A percentile compares a stretch with the other conserved stretches of the same genome.
Conservation (phyloP, 2,329 filamentous ascomycete genomes). For the Clathrospora elynae region DNA sequence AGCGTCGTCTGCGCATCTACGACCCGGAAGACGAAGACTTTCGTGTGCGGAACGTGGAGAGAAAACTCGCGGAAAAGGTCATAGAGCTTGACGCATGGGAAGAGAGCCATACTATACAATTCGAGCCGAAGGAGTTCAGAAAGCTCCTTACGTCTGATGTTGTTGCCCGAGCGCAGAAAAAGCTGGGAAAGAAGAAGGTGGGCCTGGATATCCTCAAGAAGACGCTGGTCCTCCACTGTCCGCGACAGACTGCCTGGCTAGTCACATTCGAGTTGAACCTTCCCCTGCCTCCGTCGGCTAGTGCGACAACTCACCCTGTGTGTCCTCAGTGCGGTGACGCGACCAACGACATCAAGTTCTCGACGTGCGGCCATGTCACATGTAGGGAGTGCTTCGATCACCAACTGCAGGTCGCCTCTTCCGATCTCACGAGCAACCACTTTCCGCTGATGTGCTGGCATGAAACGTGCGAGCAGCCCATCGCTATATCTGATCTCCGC, state of each 20-base stretch:
- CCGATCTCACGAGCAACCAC: conserved; percentile 6
- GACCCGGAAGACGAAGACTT: conserved; percentile 3
- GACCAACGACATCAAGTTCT: conserved; percentile 8
- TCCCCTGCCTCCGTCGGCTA: not conserved
- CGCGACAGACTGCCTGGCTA: conserved; percentile 1
- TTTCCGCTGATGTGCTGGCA: conserved; percentile 15
- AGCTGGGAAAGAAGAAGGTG: conserved; percentile 4
- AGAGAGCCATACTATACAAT: conserved; percentile 3
- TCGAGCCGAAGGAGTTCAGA: not conserved
- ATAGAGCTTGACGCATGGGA: not conserved
- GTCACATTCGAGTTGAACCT: conserved; percentile 4
- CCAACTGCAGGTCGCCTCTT: conserved; percentile 16
- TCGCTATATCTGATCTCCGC: conserved; percentile 11
- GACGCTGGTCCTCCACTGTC: conserved; percentile 7
- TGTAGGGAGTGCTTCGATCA: conserved; percentile 23
- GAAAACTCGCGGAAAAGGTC: conserved; percentile 3
- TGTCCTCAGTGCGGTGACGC: conserved; percentile 6
- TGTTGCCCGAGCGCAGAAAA: not conserved
- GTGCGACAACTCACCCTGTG: not conserved
- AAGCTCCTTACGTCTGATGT: conserved; percentile 3
- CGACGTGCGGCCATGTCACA: conserved; percentile 17
- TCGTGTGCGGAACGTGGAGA: not conserved
- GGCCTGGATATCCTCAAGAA: conserved; percentile 10
- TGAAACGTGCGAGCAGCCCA: conserved; percentile 8
- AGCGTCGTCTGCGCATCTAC: conserved; percentile 10